Evolutionary conservation across 176 grass and related monocot genomes (phyloP).

Genomic region (Areca catechu): DNA sequence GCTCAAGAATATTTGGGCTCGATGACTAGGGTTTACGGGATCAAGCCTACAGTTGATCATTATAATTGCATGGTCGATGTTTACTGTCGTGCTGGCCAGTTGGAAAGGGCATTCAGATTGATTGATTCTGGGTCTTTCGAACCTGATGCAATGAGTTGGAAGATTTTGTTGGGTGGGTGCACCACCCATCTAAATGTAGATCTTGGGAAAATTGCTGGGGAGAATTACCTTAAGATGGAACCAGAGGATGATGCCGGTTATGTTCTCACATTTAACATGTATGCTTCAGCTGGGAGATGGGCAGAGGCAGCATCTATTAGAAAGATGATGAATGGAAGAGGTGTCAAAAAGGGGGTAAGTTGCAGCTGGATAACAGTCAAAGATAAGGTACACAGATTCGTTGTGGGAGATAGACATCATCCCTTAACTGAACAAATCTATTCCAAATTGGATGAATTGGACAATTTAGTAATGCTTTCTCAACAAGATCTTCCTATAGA

Average conservation of each 20-base stretch:
- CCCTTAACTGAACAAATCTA: constrained; percentile 13
- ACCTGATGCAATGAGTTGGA: constrained; percentile 18
- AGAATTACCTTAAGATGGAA: constrained; percentile 8
- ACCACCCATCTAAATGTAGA: constrained; percentile 11
- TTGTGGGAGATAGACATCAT: constrained; percentile 20
- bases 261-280: constrained; percentile 20
- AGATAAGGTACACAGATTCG: constrained; percentile 16
- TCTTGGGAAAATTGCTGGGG: constrained; percentile 9
- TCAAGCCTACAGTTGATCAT: constrained; percentile 12
- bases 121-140: constrained; percentile 17
- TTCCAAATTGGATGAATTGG: constrained; percentile 13
- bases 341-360: constrained; percentile 18
- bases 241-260: constrained; percentile 10
- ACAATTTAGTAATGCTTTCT: constrained; percentile 3
- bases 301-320: constrained; percentile 14
- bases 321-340: constrained; percentile 21
- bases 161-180: constrained; percentile 20
- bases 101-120: constrained; percentile 14
- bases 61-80: constrained; percentile 18
- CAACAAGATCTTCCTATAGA: neutral
- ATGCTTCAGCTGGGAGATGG: constrained; percentile 6
- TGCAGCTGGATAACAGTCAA: constrained; percentile 22
- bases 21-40: constrained; percentile 5
- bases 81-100: constrained; percentile 19
- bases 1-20: constrained; percentile 15